Percentiles rank a stretch among this genome's conserved stretches.
These are phyloP conservation scores for Nannizzia gypsea DNA, from an alignment of 2,329 filamentous ascomycete species.

Conservation along the genomic window DNA sequence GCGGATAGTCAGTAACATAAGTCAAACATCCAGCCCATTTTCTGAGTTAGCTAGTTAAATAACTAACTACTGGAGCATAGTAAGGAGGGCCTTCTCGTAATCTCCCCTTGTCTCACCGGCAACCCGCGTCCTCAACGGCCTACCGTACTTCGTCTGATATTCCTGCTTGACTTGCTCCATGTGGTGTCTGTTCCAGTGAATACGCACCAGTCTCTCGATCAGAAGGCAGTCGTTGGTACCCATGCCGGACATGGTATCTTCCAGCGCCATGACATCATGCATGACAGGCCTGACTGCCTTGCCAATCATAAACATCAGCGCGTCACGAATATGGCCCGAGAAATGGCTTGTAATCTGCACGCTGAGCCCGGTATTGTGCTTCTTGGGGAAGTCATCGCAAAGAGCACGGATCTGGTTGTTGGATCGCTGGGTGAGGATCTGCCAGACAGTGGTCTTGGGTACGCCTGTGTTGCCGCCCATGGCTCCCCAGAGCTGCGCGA, in stretches of 20 bases:
- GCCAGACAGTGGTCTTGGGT: conserved; percentile 65
- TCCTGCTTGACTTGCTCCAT: conserved; percentile 67
- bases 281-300: conserved; percentile 68
- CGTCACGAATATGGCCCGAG: conserved; percentile 82
- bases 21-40: too few species aligned
- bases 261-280: conserved; percentile 70
- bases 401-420: conserved; percentile 79
- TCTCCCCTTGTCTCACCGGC: conserved; percentile 75
- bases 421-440: conserved; percentile 62
- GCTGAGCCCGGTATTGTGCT: conserved; percentile 59
- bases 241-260: conserved; percentile 72
- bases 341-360: conserved; percentile 70
- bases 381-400: conserved; percentile 58
- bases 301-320: conserved; percentile 66
- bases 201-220: conserved; percentile 62
- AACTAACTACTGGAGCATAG: conserved; percentile 38
- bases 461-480: conserved; percentile 47
- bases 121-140: conserved; percentile 57
- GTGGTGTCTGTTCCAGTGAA: conserved; percentile 69
- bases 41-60: too few species aligned
- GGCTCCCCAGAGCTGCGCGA: conserved; percentile 62
- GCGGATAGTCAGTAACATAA: too few species aligned
- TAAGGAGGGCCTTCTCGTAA: conserved; percentile 65
- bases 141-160: conserved; percentile 59
- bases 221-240: conserved; percentile 80